Conservation (phyloP, 2,329 filamentous ascomycete genomes). For the Pyricularia pennisetigena region DNA sequence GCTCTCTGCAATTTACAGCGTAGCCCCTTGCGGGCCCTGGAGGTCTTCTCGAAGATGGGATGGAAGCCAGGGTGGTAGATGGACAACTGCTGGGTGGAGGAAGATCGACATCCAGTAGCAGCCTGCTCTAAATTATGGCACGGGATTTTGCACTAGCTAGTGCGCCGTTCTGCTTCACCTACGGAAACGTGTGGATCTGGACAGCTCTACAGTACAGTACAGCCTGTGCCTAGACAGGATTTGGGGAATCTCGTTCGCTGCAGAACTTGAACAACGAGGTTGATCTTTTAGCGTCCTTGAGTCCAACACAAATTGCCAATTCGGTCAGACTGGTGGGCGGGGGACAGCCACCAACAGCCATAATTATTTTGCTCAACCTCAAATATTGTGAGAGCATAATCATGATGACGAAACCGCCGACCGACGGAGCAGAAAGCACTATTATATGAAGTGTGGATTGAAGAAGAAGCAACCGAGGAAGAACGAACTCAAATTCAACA, state of each 20-base stretch:
- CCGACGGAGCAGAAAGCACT: neutral
- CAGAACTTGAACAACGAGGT: neutral
- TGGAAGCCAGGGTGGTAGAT: conserved; percentile 1
- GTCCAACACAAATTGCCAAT: neutral
- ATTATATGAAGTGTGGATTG: neutral
- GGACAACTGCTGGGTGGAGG: neutral
- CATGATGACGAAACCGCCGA: neutral
- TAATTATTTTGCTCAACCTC: neutral
- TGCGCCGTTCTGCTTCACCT: neutral
- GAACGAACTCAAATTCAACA: neutral
- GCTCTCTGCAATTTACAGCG: neutral
- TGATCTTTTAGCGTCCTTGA: neutral
- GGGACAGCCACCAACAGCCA: neutral
- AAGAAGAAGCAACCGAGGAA: neutral
- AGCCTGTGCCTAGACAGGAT: neutral
- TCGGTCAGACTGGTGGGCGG: neutral
- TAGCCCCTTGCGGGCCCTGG: neutral
- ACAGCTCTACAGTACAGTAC: neutral
- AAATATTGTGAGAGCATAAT: neutral
- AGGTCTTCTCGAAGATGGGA: conserved; percentile 1
- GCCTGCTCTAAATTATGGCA: neutral
- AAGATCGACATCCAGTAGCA: neutral
- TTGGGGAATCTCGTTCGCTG: neutral
- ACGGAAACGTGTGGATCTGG: neutral
- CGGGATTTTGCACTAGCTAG: neutral